phyloP scores from a whole-genome alignment of 139 green algal genomes.

The Coelastrella sp. region DNA sequence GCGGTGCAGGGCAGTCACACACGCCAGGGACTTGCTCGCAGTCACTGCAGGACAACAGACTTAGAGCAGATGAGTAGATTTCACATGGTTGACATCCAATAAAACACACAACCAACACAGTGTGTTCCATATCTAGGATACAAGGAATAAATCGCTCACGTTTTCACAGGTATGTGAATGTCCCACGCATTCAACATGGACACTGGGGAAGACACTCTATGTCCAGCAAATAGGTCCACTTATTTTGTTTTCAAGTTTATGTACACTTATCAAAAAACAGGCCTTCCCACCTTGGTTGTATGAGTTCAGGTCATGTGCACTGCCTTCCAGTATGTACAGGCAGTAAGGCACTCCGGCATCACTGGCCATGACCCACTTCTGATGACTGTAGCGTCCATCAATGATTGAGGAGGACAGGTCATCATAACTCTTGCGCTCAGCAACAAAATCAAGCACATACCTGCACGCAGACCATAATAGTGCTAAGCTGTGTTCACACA shows the following conservation, averaged over 20 bases:
- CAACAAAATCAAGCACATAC: slow-evolving; percentile 20
- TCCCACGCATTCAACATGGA: too few relatives aligned
- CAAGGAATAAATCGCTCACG: too few relatives aligned
- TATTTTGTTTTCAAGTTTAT: too few relatives aligned
- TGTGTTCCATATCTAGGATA: too few relatives aligned
- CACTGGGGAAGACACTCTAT: too few relatives aligned
- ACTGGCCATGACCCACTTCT: slow-evolving; percentile 25
- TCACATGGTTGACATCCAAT: too few relatives aligned
- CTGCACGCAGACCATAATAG: neutral
- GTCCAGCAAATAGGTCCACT: too few relatives aligned
- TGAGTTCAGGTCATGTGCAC: neutral
- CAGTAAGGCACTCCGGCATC: neutral
- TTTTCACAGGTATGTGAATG: too few relatives aligned
- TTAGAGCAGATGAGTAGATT: too few relatives aligned
- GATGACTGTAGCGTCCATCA: slow-evolving; percentile 7
- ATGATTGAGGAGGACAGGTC: slow-evolving; percentile 13
- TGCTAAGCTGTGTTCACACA: too few relatives aligned
- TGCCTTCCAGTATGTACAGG: slow-evolving; percentile 21
- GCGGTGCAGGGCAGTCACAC: slow-evolving; percentile 17
- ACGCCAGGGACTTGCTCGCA: neutral
- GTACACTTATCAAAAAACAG: too few relatives aligned
- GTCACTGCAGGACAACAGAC: neutral
- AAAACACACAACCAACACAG: too few relatives aligned
- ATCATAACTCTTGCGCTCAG: slow-evolving; percentile 19
- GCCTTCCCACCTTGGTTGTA: neutral